Evolutionary conservation across 768 basidiomycete genomes (phyloP).

Genomic region (Suillus bovinus): DNA sequence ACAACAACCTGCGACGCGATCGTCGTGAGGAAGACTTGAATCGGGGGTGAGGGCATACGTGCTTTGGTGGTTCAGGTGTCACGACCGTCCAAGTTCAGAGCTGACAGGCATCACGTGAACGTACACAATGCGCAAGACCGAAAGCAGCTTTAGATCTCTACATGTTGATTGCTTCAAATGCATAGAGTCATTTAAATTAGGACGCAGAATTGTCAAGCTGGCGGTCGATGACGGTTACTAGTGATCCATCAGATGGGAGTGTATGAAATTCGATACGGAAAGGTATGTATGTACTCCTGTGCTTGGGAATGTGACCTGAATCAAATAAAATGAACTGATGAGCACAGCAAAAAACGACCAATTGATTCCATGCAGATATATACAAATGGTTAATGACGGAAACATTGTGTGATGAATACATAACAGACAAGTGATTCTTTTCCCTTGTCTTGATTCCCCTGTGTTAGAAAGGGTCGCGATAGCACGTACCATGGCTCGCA

Average conservation of each 20-base stretch:
- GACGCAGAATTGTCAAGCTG: neutral
- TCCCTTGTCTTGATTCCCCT: neutral
- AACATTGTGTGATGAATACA: neutral
- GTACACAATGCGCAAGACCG: neutral
- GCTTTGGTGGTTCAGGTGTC: neutral
- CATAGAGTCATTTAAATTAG: neutral
- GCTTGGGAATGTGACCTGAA: neutral
- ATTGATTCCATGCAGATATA: neutral
- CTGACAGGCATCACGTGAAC: conserved; percentile 2
- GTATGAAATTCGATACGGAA: neutral
- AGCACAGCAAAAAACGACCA: neutral
- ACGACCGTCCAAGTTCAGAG: neutral
- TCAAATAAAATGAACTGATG: neutral
- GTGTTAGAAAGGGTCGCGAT: neutral
- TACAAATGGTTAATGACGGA: neutral
- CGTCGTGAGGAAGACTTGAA: conserved; percentile 81
- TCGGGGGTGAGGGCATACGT: conserved; percentile 77
- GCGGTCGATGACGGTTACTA: no score
- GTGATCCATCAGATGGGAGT: neutral
- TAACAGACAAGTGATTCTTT: neutral
- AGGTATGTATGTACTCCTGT: neutral
- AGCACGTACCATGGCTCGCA: neutral
- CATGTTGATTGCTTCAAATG: neutral
- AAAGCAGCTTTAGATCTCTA: no score
- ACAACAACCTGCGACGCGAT: conserved; percentile 80